Evolutionary conservation across 2,329 filamentous ascomycete genomes (phyloP).

Genomic region (Alternaria sp.): DNA sequence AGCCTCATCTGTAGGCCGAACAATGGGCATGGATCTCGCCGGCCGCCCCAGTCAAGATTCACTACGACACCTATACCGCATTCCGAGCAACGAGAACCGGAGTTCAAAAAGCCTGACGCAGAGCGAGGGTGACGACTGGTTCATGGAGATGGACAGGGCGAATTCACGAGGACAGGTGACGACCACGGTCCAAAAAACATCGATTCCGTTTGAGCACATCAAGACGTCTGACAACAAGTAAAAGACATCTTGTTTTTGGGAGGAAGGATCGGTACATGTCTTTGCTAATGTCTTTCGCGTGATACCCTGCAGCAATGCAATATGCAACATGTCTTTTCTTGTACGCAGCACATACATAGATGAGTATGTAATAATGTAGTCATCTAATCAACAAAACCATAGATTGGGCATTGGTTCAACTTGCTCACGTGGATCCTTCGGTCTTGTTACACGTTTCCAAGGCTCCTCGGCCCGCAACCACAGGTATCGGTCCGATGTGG

Average conservation of each 20-base stretch:
- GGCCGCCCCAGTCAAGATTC: conserved; percentile 38
- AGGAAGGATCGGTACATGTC: background rate
- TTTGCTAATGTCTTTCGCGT: conserved; percentile 12
- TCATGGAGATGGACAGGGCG: conserved; percentile 25
- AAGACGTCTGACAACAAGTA: conserved; percentile 11
- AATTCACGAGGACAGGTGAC: conserved; percentile 22
- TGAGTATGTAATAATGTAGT: conserved; percentile 2
- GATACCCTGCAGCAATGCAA: conserved; percentile 16
- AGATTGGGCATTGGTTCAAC: background rate
- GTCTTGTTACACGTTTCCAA: background rate
- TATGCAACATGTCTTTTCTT: conserved; percentile 9
- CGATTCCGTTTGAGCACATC: conserved; percentile 16
- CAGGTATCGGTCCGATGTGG: conserved; percentile 6
- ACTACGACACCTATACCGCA: conserved; percentile 29
- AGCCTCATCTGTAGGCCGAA: conserved; percentile 23
- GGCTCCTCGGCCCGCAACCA: background rate
- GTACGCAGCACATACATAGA: conserved; percentile 4
- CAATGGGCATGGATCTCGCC: conserved; percentile 19
- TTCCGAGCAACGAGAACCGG: conserved; percentile 3
- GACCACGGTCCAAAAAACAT: conserved; percentile 16
- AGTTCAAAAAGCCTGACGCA: conserved; percentile 7
- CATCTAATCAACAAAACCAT: background rate
- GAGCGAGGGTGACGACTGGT: conserved; percentile 30
- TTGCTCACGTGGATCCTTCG: conserved; percentile 5
- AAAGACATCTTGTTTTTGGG: background rate